Evolutionary conservation across 257 asterid genomes (phyloP), one percentile per base, ranked within the genome.

Genomic region (Solanum pimpinellifolium): DNA sequence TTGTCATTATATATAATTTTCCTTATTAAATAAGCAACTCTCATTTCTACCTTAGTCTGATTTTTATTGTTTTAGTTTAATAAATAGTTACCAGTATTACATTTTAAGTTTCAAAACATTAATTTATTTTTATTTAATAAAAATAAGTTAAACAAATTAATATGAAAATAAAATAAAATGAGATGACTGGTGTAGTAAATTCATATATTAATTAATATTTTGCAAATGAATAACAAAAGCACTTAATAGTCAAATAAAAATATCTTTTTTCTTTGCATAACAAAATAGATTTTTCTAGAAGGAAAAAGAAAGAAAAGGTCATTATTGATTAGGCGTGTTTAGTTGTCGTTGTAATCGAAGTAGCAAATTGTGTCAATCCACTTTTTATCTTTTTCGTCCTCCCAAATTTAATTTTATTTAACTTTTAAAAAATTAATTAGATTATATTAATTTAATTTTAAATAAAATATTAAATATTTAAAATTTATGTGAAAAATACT

Each of bases 371-470:
- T 56, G 25, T 11, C 11, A 18, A 18, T 46, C 2, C 18, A 47
- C 2, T 4, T 47, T 47, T 47, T 47, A 4, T 47, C 18, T 0
- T 47, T 4, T 13, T 4, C 0, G 21, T 15, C 5, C 16, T 49
- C 6, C 0, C 0, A 49, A 49, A 49, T 21, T 15, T 0, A 49
- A 15, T 49, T 49, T 49, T 0, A 49, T 2, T 2, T 14, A 49
- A 15, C 1, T 15, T 49, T 15, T 49, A 0, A 49, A 49, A 49
- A 49, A 5, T 49, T 5, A 49, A 49, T 49, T 15, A 49, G 3
- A 15, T 15, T 49, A 49, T 0, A 49, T 15, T 49, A 49, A 49
- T 49, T 49, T 0, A 0, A 49, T 15, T 15, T 15, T 15, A 49
- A 49, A 49, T 3, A 49, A 49, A 49, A 15, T 2, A 2, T 15